A percentile compares a stretch with the other conserved stretches of the same genome.
phyloP scores from a whole-genome alignment of 352 stramenopile genomes.

The Pythium biforme region DNA sequence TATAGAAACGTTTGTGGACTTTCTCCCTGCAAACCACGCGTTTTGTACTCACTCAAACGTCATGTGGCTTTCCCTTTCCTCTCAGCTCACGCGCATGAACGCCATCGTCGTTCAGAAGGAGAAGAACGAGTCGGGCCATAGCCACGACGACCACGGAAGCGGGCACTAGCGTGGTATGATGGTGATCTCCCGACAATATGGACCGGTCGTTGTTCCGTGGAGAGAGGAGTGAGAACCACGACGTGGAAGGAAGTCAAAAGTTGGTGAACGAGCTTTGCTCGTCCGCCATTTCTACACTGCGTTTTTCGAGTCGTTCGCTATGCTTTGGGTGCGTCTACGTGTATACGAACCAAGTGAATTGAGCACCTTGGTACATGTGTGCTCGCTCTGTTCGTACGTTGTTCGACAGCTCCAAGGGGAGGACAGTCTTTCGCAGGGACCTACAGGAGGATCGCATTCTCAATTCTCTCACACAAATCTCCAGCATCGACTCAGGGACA shows the following conservation, averaged over 20 bases:
- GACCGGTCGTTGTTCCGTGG: constrained; percentile 1
- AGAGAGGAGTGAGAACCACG: neutral
- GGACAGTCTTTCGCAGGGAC: too few species aligned
- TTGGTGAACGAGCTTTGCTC: neutral
- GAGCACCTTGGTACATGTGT: too few species aligned
- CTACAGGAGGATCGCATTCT: too few species aligned
- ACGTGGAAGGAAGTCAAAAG: neutral
- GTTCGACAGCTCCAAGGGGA: too few species aligned
- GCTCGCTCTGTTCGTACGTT: too few species aligned
- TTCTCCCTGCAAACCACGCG: neutral
- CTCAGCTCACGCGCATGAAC: constrained; percentile 83
- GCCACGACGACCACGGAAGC: constrained; percentile 40
- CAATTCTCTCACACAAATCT: too few species aligned
- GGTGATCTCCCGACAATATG: neutral
- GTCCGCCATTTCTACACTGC: neutral
- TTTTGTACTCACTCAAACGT: constrained; percentile 2
- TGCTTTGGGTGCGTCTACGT: neutral
- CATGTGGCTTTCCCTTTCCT: neutral
- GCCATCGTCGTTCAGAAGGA: constrained; percentile 77
- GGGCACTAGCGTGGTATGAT: constrained; percentile 17
- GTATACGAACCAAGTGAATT: too few species aligned
- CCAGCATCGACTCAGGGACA: too few species aligned
- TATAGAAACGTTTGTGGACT: neutral
- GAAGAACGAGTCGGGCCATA: constrained; percentile 51
- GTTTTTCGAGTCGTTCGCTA: neutral